Conservation (phyloP, 495 filamentous ascomycete species). For the Podospora anserina region DNA sequence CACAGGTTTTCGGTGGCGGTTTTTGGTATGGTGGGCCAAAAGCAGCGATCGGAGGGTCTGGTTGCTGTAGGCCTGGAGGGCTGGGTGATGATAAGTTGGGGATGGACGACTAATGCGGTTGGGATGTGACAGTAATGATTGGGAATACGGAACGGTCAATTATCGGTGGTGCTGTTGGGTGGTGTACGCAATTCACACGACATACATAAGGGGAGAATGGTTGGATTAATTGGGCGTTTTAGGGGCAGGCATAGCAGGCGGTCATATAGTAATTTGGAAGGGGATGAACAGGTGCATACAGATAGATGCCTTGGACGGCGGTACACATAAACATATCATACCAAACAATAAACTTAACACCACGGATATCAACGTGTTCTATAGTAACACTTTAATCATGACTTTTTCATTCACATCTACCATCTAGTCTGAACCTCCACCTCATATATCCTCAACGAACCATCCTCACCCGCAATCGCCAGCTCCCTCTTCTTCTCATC, state of each 20-base stretch:
- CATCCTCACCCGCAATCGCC: conserved; percentile 80
- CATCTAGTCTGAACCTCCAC: conserved; percentile 37
- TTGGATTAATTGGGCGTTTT: not conserved
- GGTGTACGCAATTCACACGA: not conserved
- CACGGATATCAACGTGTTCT: not conserved
- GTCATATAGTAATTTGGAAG: conserved; percentile 2
- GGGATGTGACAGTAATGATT: not conserved
- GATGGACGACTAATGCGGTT: not conserved
- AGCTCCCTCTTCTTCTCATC: conserved; percentile 48
- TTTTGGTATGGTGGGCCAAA: not conserved
- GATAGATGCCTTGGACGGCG: not conserved
- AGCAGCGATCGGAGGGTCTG: not conserved
- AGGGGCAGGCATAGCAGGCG: not conserved
- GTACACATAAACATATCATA: not conserved
- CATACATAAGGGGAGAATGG: not conserved
- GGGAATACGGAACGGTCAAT: not conserved
- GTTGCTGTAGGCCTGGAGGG: too few relatives aligned
- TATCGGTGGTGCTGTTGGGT: not conserved
- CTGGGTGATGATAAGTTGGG: too few relatives aligned
- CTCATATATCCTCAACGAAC: conserved; percentile 69
- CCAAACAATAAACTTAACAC: not conserved
- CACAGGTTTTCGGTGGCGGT: not conserved
- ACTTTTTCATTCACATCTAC: not conserved
- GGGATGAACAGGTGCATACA: not conserved
- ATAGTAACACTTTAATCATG: not conserved